These are phyloP conservation scores for Mycena polygramma DNA, from an alignment of 768 basidiomycete species.

Conservation along the genomic window DNA sequence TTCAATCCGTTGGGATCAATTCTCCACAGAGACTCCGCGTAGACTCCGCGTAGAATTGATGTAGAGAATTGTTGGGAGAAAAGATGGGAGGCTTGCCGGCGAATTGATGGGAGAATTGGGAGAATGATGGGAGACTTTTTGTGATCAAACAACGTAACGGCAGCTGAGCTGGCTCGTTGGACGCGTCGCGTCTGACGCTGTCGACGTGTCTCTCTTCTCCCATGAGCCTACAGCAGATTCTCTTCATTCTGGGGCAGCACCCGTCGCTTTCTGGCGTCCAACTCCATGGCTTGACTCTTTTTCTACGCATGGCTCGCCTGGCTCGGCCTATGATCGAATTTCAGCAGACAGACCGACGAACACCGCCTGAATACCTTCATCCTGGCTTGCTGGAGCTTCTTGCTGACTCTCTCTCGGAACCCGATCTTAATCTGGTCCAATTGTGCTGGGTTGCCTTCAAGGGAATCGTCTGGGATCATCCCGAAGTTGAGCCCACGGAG, in stretches of 20 bases:
- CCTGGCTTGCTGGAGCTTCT: slow-evolving; percentile 1
- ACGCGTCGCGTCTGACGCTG: too few species aligned
- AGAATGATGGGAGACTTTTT: background rate
- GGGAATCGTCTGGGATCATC: background rate
- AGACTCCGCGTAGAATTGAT: slow-evolving; percentile 2
- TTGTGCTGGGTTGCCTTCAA: slow-evolving; percentile 1
- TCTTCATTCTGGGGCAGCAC: too few species aligned
- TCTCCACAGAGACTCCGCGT: background rate
- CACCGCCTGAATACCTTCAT: background rate
- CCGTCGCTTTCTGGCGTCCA: too few species aligned
- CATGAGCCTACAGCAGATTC: too few species aligned
- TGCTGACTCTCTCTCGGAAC: background rate
- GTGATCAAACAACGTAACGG: background rate
- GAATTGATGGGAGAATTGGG: background rate
- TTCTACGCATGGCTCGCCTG: background rate
- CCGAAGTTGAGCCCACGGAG: background rate
- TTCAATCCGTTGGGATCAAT: slow-evolving; percentile 5
- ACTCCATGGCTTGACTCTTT: background rate
- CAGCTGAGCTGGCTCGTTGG: too few species aligned
- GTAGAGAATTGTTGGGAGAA: background rate
- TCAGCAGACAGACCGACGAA: background rate
- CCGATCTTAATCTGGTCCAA: background rate
- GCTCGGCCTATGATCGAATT: background rate
- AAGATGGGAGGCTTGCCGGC: background rate
- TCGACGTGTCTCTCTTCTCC: too few species aligned